Evolutionary conservation across 345 rosid species (phyloP).

Genomic region (Rubroshorea leprosula): DNA sequence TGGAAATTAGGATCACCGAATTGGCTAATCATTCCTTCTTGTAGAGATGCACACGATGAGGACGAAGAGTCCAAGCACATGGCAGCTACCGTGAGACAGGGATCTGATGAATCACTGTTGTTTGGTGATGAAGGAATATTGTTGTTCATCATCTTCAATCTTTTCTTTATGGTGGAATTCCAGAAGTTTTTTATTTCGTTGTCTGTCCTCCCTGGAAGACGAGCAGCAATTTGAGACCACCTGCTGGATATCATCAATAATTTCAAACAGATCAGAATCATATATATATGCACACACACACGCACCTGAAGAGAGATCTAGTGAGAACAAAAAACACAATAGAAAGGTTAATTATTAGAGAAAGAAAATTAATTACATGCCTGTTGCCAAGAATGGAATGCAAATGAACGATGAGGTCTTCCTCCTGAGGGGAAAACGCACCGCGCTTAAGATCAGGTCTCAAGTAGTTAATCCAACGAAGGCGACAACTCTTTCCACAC

Average conservation of each 20-base stretch:
- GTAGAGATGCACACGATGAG: constrained; percentile 39
- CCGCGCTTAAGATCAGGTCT: background rate
- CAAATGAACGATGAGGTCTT: background rate
- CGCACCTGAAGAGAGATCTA: too few relatives aligned
- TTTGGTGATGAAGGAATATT: constrained; percentile 37
- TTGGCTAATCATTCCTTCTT: constrained; percentile 20
- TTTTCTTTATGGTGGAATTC: constrained; percentile 83
- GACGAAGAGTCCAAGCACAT: constrained; percentile 50
- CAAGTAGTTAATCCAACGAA: background rate
- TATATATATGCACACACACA: too few relatives aligned
- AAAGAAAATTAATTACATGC: too few relatives aligned
- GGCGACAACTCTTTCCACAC: background rate
- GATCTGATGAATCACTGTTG: constrained; percentile 51
- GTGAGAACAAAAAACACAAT: too few relatives aligned
- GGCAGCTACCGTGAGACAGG: constrained; percentile 24
- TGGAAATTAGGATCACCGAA: constrained; percentile 35
- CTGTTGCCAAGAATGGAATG: background rate
- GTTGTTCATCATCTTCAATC: constrained; percentile 43
- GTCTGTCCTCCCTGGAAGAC: constrained; percentile 89
- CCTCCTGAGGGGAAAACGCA: background rate
- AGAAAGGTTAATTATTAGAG: too few relatives aligned
- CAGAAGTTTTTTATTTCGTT: constrained; percentile 93
- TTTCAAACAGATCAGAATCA: background rate
- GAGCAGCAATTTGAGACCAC: constrained; percentile 93
- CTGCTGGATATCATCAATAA: constrained; percentile 17